Conservation (phyloP, 768 basidiomycete species). For the Cystofilobasidium bisporidii region DNA sequence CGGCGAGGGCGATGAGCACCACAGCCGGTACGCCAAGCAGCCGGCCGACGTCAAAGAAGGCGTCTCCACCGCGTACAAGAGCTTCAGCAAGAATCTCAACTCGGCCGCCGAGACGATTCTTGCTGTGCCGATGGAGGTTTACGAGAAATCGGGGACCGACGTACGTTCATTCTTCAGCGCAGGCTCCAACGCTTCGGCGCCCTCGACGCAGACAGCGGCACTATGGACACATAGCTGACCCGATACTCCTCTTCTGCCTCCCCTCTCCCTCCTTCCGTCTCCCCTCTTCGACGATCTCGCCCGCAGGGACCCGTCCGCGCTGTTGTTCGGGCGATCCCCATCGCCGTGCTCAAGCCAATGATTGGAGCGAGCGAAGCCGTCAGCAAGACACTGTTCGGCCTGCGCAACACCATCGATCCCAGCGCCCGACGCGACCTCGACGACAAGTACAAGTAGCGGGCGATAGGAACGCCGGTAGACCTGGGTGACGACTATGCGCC, state of each 20-base stretch:
- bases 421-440: conserved; percentile 69
- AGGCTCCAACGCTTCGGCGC: too few species aligned
- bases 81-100: conserved; percentile 72
- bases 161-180: conserved; percentile 43
- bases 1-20: conserved; percentile 19
- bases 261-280: conserved; percentile 9
- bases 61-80: conserved; percentile 80
- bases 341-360: conserved; percentile 94
- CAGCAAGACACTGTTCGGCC: conserved; percentile 83
- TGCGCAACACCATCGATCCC: conserved; percentile 88
- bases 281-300: background rate
- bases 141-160: conserved; percentile 85
- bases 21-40: conserved; percentile 83
- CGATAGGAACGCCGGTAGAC: too few species aligned
- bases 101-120: conserved; percentile 97
- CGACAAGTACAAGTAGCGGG: conserved; percentile 70
- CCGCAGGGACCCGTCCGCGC: conserved; percentile 78
- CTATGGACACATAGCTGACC: too few species aligned
- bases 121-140: conserved; percentile 98
- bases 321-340: conserved; percentile 92
- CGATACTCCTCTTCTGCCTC: too few species aligned
- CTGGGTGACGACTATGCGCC: too few species aligned
- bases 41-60: conserved; percentile 76
- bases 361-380: conserved; percentile 96
- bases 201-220: too few species aligned